A percentile compares a stretch with the other conserved stretches of the same genome.
These are phyloP conservation scores for Aspergillus sp. DNA, from an alignment of 2,329 filamentous ascomycete species.

Conservation along the genomic window DNA sequence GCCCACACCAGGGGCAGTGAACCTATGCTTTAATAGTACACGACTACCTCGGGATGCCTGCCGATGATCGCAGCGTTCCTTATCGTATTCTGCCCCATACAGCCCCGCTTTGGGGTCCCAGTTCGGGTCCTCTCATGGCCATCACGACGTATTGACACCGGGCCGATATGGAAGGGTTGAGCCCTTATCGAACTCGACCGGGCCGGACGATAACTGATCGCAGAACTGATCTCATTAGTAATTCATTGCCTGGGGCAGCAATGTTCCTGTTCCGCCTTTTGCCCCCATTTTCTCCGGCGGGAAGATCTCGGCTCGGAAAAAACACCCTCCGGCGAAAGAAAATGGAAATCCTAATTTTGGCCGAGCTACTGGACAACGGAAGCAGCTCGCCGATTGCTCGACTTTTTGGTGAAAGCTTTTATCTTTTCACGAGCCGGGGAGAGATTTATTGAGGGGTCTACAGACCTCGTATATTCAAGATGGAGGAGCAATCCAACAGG, in stretches of 20 bases:
- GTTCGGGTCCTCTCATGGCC: background rate
- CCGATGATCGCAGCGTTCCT: slow-evolving; percentile 10
- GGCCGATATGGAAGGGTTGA: slow-evolving; percentile 1
- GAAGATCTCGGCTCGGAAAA: slow-evolving; percentile 24
- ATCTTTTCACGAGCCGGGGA: slow-evolving; percentile 14
- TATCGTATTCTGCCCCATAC: slow-evolving; percentile 7
- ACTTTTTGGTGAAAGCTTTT: slow-evolving; percentile 19
- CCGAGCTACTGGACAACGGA: slow-evolving; percentile 21
- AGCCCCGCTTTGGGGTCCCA: slow-evolving; percentile 3
- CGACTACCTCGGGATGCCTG: background rate
- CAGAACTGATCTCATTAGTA: background rate
- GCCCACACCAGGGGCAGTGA: background rate
- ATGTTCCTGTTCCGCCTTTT: slow-evolving; percentile 1
- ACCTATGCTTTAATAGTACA: slow-evolving; percentile 2
- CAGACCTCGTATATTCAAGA: slow-evolving; percentile 45
- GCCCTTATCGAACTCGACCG: slow-evolving; percentile 6
- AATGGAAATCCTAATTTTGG: slow-evolving; percentile 38
- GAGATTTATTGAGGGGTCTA: slow-evolving; percentile 27
- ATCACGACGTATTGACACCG: background rate
- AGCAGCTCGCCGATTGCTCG: slow-evolving; percentile 16
- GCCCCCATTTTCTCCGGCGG: slow-evolving; percentile 18
- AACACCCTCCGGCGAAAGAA: slow-evolving; percentile 30
- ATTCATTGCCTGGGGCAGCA: slow-evolving; percentile 16
- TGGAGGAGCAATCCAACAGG: slow-evolving; percentile 83
- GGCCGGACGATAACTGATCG: slow-evolving; percentile 7